Base-by-base conservation (phyloP, 176 grass and related monocot species). In the Cocos nucifera region DNA sequence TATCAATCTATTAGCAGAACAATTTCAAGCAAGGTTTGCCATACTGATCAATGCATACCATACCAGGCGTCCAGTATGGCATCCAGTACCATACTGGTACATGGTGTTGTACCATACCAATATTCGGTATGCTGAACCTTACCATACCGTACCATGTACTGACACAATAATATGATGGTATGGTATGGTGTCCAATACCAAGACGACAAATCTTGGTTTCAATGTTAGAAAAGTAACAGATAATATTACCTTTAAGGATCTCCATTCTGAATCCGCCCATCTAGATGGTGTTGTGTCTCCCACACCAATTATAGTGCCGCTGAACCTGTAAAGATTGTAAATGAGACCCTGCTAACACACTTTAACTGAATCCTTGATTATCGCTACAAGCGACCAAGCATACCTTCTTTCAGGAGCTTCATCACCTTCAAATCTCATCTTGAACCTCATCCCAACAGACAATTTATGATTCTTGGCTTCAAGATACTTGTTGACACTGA, bases 361-460 rank as follows among this genome's bases (percentile, higher is more conserved):
- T 44, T 44, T 14, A 44, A 44, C 35, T 44, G 35, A 12, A 44
- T 44, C 35, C 35, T 44, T 44, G 35, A 44, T 30, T 18, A 24
- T 48, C 4, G 17, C 28, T 75, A 62, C 62, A 28, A 53, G 0
- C 16, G 6, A 17, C 4, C 12, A 6, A 27, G 14, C 27, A 30
- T 73, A 91, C 93, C 83, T 97, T 88, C 73, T 83, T 75, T 91
- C 93, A 70, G 85, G 87, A 63, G 84, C 54, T 62, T 97, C 93
- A 35, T 91, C 87, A 2, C 93, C 93, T 80, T 97, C 93, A 88
- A 97, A 97, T 77, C 60, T 85, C 93, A 97, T 97, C 69, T 75
- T 83, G 66, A 97, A 97, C 57, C 93, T 88, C 93, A 85, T 88
- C 25, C 93, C 93, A 77, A 91, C 75, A 20, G 80, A 80, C 17